phyloP scores from a whole-genome alignment of 768 basidiomycete genomes.

The Russula foetens region DNA sequence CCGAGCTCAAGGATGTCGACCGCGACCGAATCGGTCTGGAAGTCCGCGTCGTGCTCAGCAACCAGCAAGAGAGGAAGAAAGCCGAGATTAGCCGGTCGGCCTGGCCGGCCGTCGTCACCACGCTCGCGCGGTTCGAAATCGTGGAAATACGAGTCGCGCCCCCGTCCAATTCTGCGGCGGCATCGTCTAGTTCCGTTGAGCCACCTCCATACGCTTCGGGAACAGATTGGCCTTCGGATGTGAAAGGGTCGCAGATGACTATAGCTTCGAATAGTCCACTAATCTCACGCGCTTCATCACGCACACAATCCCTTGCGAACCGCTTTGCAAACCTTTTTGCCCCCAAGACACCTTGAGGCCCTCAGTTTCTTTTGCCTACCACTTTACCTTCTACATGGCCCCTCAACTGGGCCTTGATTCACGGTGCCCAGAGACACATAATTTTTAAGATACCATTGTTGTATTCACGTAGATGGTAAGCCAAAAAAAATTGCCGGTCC shows the following conservation, averaged over 20 bases:
- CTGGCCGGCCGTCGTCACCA: slow-evolving; percentile 21
- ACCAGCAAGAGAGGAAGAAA: slow-evolving; percentile 6
- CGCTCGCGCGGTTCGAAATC: slow-evolving; percentile 24
- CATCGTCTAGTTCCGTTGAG: neutral
- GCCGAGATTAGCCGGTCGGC: slow-evolving; percentile 24
- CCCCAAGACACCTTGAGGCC: neutral
- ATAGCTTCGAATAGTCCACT: too few species aligned
- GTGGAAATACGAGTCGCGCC: slow-evolving; percentile 21
- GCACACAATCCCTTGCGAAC: neutral
- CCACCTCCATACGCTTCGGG: slow-evolving; percentile 8
- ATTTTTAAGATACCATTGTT: neutral
- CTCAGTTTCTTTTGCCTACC: neutral
- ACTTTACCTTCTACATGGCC: too few species aligned
- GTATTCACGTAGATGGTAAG: neutral
- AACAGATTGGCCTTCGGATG: neutral
- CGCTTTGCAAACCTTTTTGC: neutral
- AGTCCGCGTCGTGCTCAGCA: slow-evolving; percentile 20
- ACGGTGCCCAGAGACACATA: neutral
- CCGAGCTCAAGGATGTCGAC: slow-evolving; percentile 18
- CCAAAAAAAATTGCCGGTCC: neutral
- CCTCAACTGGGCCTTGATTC: neutral
- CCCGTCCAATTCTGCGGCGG: neutral
- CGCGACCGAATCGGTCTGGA: slow-evolving; percentile 21
- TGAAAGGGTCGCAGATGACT: neutral
- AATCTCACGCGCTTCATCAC: neutral